A percentile compares a stretch with the other conserved stretches of the same genome.
Conservation (phyloP, 2,329 filamentous ascomycete genomes). For the Albifimbria verrucaria region DNA sequence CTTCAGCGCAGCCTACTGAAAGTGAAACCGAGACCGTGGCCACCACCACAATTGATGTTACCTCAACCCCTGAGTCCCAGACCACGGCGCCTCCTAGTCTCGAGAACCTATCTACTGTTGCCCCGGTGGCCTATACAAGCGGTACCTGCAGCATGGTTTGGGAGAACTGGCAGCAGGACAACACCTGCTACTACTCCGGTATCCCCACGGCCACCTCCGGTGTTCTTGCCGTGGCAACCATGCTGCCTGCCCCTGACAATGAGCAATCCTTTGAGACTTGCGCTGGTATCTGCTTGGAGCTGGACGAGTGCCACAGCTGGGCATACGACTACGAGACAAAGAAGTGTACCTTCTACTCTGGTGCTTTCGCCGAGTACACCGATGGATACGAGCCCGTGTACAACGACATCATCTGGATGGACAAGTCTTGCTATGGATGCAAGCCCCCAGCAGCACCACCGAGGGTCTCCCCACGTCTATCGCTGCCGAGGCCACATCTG, state of each 20-base stretch:
- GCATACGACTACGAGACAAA: not conserved
- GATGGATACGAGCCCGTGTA: not conserved
- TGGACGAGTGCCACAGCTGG: not conserved
- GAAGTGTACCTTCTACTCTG: not conserved
- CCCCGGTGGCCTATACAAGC: not conserved
- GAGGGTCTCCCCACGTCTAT: too few relatives aligned
- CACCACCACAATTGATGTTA: too few relatives aligned
- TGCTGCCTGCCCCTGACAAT: not conserved
- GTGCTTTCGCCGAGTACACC: not conserved
- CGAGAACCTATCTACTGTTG: not conserved
- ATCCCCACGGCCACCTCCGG: not conserved
- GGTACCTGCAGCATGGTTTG: not conserved
- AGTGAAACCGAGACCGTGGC: too few relatives aligned
- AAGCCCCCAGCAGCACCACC: too few relatives aligned
- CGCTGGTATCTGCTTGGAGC: not conserved
- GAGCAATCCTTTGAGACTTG: not conserved
- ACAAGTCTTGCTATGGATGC: slow-evolving; percentile 1
- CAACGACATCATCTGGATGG: not conserved
- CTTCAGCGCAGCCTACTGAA: too few relatives aligned
- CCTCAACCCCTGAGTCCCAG: not conserved
- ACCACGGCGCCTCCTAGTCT: not conserved
- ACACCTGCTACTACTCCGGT: not conserved
- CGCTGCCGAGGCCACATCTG: not conserved
- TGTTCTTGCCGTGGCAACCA: not conserved
- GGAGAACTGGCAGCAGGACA: not conserved